Percentiles rank a stretch among this genome's conserved stretches.
These are phyloP conservation scores for Withania somnifera DNA, from an alignment of 305 asterid species.

Conservation along the genomic window DNA sequence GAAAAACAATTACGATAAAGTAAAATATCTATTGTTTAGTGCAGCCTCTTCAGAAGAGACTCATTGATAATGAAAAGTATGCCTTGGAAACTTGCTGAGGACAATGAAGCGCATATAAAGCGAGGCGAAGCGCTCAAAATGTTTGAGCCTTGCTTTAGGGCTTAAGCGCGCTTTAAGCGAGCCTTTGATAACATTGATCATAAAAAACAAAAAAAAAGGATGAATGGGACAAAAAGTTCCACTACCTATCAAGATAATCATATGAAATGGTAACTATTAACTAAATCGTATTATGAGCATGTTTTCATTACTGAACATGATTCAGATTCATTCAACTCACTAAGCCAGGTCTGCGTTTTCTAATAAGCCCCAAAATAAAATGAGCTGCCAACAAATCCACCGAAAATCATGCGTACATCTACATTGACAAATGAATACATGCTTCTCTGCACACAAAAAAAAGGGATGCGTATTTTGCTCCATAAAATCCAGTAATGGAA, in stretches of 20 bases:
- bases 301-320: background rate
- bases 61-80: too few species aligned
- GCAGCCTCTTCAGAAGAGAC: too few species aligned
- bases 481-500: background rate
- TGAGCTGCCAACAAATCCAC: background rate
- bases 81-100: too few species aligned
- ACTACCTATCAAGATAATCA: background rate
- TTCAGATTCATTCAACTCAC: background rate
- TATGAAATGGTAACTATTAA: background rate
- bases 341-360: background rate
- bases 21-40: too few species aligned
- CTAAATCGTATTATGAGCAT: background rate
- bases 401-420: background rate
- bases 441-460: background rate
- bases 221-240: background rate
- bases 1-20: too few species aligned
- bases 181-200: too few species aligned
- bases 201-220: background rate
- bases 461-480: background rate
- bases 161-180: too few species aligned
- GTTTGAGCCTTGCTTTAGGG: too few species aligned
- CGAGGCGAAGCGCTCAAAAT: too few species aligned
- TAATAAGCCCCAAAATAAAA: background rate
- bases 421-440: background rate
- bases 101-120: too few species aligned